Base-by-base conservation (phyloP, 164 flowering plant species). In the Cinnamomum chago region DNA sequence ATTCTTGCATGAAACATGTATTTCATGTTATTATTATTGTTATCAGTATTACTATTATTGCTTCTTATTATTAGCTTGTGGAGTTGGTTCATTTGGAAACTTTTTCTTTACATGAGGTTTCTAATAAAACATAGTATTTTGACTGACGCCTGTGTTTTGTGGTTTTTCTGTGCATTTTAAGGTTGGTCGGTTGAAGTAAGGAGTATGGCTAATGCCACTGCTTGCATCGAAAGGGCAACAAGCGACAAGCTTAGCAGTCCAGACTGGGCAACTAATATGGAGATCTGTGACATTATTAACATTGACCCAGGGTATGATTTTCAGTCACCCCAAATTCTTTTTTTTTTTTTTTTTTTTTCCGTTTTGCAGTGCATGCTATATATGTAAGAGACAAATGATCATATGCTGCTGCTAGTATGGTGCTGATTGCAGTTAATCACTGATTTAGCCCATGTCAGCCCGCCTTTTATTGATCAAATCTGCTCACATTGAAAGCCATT, bases 261-360 rank as follows among this genome's bases (percentile, higher is more conserved):
- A 3, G 96, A 91, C 74, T 91, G 93, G 96, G 90, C 89, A 15
- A 71, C 85, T 14, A 91, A 91, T 81, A 83, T 91, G 7, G 93
- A 91, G 79, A 50, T 91, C 35, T 91, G 96, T 20, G 96, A 91
- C 80, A 83, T 90, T 47, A 84, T 91, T 68, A 91, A 90, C 84
- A 81, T 84, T 86, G 86, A 90, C 64, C 94, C 88, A 30, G 83
- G 91, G 96, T 91, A 86, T 75, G 2, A 2, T 75, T 76, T 64
- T 74, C 58, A 17, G 47, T 40, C 47, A 40, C 47, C 47, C 10
- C 47, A 40, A 30, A 30, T 30, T 50, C 65, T 50, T 14, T 4
- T 52, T 15, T 52, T 13, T 52, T 52, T 17, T 13, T 52, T 55
- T 28, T 0, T 64, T 35, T 35, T 35, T 35, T n/a, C 0, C 1